These are phyloP conservation scores for Ophiostoma sp. DNA, from an alignment of 2,329 filamentous ascomycete species.

Conservation along the genomic window DNA sequence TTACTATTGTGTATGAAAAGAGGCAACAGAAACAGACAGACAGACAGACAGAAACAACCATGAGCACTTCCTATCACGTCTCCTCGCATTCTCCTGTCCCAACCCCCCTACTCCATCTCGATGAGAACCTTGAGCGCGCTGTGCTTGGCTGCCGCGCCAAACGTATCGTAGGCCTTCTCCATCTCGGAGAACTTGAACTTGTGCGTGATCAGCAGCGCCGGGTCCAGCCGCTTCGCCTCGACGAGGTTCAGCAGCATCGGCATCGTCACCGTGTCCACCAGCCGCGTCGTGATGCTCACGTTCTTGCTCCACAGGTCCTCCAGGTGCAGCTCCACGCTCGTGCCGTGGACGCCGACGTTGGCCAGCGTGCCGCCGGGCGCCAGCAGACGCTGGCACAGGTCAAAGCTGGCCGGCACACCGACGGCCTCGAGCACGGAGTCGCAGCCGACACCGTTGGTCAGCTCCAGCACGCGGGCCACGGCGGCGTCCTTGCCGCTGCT, in stretches of 20 bases:
- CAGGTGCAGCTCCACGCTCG: constrained; percentile 46
- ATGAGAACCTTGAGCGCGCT: constrained; percentile 43
- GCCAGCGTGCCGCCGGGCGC: constrained; percentile 50
- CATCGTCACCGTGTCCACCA: constrained; percentile 45
- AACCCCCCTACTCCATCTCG: constrained; percentile 28
- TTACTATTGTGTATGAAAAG: too few species aligned
- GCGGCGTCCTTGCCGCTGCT: constrained; percentile 29
- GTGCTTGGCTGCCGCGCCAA: constrained; percentile 39
- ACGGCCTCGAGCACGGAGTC: constrained; percentile 56
- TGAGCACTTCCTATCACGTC: neutral
- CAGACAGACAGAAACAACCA: neutral
- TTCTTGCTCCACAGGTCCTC: constrained; percentile 52
- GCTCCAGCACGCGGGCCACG: constrained; percentile 34
- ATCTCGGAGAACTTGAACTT: constrained; percentile 41
- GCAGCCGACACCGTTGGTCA: constrained; percentile 49
- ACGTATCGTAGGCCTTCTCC: constrained; percentile 41
- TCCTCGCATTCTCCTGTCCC: too few species aligned
- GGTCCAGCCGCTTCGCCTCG: constrained; percentile 38
- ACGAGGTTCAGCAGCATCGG: constrained; percentile 46
- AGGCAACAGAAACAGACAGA: too few species aligned
- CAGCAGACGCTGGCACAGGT: constrained; percentile 49
- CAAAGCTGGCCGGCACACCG: constrained; percentile 48
- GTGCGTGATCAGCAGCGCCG: constrained; percentile 43
- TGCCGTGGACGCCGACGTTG: constrained; percentile 54
- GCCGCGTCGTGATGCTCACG: constrained; percentile 45